Base-by-base conservation (phyloP, 257 asterid genomes). In the Euphrasia confusa region DNA sequence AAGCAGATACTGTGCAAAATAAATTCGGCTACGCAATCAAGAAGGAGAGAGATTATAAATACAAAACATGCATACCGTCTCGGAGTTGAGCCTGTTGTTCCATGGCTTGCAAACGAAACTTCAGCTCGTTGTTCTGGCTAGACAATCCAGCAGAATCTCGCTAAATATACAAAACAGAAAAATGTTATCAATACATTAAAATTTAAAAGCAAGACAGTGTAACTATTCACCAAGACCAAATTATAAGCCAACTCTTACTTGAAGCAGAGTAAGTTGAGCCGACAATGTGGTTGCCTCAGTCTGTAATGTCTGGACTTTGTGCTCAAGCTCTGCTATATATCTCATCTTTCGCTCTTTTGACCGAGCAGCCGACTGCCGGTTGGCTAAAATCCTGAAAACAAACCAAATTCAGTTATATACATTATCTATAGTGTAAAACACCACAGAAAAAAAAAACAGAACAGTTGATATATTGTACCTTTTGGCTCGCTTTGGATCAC, bases 41-140 rank as follows among this genome's bases (percentile, higher is more conserved):
- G 10, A 28, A 18, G 66, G 48, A 12, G 39, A 18, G 27, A 7
- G 14, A 49, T 13, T 35, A 67, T 5, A 45, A 52, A 48, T 7
- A 45, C 10, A 28, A 47, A 70, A 15, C 40, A 50, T 2, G n/a
- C 64, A 63, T 81, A 86, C 95, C 92, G 62, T 86, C 92, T 55
- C 89, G 80, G 66, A 86, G 95, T 61, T 81, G 89, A 32, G 95
- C 92, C 69, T 86, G 95, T 69, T 86, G 95, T 27, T 86, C 89
- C 92, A 86, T 79, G 54, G 95, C 80, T 68, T 84, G 95, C 71
- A 86, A 74, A 40, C 92, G 92, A 78, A 81, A 79, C 72, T 86
- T 86, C 66, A 86, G 71, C 80, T 86, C 89, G 32, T 75, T 78
- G 87, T 83, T 86, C 68, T 84, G 89, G 78, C 70, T 81, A 35